Evolutionary conservation across 805 yeast species (phyloP), one percentile per base, ranked within the genome.

Genomic region (Debaryomyces maramus): DNA sequence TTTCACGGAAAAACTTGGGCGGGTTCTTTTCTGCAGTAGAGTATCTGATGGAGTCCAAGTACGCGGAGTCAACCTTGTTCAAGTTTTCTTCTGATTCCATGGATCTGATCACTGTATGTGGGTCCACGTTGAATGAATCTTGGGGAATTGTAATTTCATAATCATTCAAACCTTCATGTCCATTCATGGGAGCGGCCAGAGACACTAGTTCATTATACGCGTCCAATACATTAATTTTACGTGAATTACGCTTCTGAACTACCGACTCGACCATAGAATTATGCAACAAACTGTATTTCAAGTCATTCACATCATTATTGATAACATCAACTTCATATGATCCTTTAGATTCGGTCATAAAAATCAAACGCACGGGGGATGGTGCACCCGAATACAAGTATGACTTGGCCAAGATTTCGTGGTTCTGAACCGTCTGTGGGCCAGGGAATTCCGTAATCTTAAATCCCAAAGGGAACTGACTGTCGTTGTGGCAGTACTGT

Each of bases 1-100:
- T 52, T 36, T 63, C 68, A 23, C 28, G 23, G 39, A 62, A 62
- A 43, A 56, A 57, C 43, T 62, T 67, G 6, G 63, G 65, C 1
- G 67, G 58, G 3, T 55, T 47, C 8, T 38, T 17, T 8, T 39
- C 36, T 7, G 32, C 16, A 9, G 22, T 36, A 10, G 64, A 56
- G 30, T 22, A 44, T 15, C 37, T 30, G 7, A 63, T 30, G 3
- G 59, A 42, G 1, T 49, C 46, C 7, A 52, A 42, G 34, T 58
- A 63, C 8, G 38, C 27, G 16, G 39, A 32, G 9, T 60, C 60
- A 15, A 45, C 9, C 18, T n/a, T 30, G 24, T 33, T 11, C 14
- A 41, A 19, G 10, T 36, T 24, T 18, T 38, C 15, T 34, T 26
- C 19, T 9, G 27, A 17, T 41, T 36, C 36, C 20, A 63, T 40